phyloP scores from a whole-genome alignment of 495 filamentous ascomycete species.

The Xylaria palmicola region DNA sequence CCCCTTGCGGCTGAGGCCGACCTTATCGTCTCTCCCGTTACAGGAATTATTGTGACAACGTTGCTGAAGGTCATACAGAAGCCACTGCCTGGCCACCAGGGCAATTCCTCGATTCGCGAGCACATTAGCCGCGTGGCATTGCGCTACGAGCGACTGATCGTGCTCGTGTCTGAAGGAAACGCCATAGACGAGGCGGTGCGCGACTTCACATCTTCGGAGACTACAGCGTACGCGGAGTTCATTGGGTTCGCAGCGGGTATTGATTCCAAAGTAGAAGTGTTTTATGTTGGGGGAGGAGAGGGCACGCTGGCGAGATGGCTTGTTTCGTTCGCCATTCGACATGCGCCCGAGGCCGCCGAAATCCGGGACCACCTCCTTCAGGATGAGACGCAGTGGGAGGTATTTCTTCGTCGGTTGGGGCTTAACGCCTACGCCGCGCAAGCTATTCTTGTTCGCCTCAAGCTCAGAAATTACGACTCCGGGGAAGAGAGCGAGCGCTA shows the following conservation, averaged over 20 bases:
- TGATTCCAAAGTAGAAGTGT: constrained; percentile 41
- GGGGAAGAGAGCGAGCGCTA: constrained; percentile 12
- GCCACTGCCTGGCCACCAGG: constrained; percentile 60
- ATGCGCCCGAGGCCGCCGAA: constrained; percentile 32
- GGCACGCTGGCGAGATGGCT: constrained; percentile 59
- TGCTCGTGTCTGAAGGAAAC: constrained; percentile 63
- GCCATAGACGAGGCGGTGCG: constrained; percentile 36
- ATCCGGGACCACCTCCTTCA: constrained; percentile 32
- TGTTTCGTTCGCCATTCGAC: constrained; percentile 45
- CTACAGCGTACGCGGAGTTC: constrained; percentile 54
- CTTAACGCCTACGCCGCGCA: constrained; percentile 83
- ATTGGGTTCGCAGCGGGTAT: constrained; percentile 48
- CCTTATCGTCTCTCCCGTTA: constrained; percentile 67
- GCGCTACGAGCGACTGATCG: constrained; percentile 68
- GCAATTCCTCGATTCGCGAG: constrained; percentile 51
- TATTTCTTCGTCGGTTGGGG: constrained; percentile 69
- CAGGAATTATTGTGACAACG: constrained; percentile 68
- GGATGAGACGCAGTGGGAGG: constrained; percentile 68
- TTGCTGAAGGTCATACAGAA: constrained; percentile 73
- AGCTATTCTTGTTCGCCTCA: constrained; percentile 56
- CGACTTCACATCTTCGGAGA: constrained; percentile 45
- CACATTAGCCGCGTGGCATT: constrained; percentile 54
- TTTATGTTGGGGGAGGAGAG: constrained; percentile 59
- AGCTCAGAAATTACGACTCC: constrained; percentile 30
- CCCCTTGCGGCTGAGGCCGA: constrained; percentile 65